Base-by-base conservation (phyloP, 2,329 filamentous ascomycete genomes). In the Hypoxylon sp. region DNA sequence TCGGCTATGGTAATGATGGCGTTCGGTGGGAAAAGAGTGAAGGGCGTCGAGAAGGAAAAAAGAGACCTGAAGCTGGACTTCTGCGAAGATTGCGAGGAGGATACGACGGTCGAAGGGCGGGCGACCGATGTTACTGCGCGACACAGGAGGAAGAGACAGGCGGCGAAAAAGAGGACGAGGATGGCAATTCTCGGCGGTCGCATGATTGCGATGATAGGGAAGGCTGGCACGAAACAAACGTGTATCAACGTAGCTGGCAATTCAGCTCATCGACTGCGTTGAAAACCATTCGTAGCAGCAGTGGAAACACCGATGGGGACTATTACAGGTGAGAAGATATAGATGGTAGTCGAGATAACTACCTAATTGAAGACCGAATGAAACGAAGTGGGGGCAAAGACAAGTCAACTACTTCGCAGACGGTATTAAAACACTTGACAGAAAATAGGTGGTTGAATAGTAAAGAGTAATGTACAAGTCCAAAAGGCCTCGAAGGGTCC, bases 1-100 rank as follows among this genome's bases (percentile, higher is more conserved):
- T 98, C 93, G 73, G 94, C 97, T 65, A 99, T 85, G 77, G 92
- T 97, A 76, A 99, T 97, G 72, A 96, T 91, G 49, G 95, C 95
- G 68, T 95, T 97, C 3, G 94, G 94, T 4, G 94, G 94, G 76
- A 99, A 99, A 20, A 99, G 87, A 19, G 92, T 93, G 68, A 94
- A 92, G 0, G 94, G 90, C 4, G 89, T 84, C 62, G 88, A 88
- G 77, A 92, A 91, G 67, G 89, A 89, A 78, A 92, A 88, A 67
- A 92, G 80, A 39, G 85, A 82, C 59, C 80, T 80, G 49, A 89
- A 76, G 57, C 84, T 79, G 32, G 82, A 80, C 62, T 78, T 78
- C 57, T 76, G 78, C 50, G 74, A 50, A 13, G 70, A 49, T 48
- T 68, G 70, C 2, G 71, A 66, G 6, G 71, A 68, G 17, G 73